Percentiles rank a stretch among this genome's conserved stretches.
phyloP scores from a whole-genome alignment of 2,329 filamentous ascomycete species.

The Aphanocladium album region DNA sequence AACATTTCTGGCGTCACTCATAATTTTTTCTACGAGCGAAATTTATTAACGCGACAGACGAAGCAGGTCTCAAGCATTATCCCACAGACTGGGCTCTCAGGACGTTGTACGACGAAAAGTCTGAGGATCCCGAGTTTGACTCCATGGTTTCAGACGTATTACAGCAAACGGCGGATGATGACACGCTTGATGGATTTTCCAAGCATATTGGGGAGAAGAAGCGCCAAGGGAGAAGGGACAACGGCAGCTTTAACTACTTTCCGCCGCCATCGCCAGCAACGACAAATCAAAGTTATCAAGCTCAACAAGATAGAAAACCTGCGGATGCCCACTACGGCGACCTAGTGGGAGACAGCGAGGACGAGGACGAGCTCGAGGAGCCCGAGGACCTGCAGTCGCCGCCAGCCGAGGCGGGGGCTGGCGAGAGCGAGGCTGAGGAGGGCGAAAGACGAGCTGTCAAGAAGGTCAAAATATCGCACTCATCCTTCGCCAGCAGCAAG shows the following conservation, averaged over 20 bases:
- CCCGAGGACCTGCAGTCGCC: slow-evolving; percentile 16
- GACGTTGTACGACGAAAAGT: slow-evolving; percentile 55
- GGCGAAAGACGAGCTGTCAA: slow-evolving; percentile 29
- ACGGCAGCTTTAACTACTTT: slow-evolving; percentile 51
- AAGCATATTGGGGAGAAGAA: slow-evolving; percentile 50
- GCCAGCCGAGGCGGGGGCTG: background rate
- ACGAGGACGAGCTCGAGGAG: slow-evolving; percentile 20
- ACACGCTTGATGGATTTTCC: slow-evolving; percentile 47
- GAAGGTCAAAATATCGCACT: slow-evolving; percentile 28
- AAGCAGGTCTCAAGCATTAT: slow-evolving; percentile 52
- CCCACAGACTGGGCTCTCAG: slow-evolving; percentile 59
- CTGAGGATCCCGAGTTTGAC: slow-evolving; percentile 46
- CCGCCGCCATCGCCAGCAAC: slow-evolving; percentile 38
- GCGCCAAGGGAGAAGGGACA: slow-evolving; percentile 49
- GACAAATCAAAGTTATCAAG: slow-evolving; percentile 33
- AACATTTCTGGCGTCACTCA: background rate
- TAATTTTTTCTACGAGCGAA: slow-evolving; percentile 35
- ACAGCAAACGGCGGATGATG: slow-evolving; percentile 49
- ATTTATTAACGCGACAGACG: slow-evolving; percentile 53
- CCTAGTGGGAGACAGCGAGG: slow-evolving; percentile 39
- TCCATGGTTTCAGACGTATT: slow-evolving; percentile 55
- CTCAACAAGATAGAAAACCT: slow-evolving; percentile 38
- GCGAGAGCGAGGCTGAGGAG: background rate
- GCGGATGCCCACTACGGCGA: slow-evolving; percentile 41
- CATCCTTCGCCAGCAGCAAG: slow-evolving; percentile 9